Base-by-base conservation (phyloP, 179 eudicot species). In the Silene vulgaris region DNA sequence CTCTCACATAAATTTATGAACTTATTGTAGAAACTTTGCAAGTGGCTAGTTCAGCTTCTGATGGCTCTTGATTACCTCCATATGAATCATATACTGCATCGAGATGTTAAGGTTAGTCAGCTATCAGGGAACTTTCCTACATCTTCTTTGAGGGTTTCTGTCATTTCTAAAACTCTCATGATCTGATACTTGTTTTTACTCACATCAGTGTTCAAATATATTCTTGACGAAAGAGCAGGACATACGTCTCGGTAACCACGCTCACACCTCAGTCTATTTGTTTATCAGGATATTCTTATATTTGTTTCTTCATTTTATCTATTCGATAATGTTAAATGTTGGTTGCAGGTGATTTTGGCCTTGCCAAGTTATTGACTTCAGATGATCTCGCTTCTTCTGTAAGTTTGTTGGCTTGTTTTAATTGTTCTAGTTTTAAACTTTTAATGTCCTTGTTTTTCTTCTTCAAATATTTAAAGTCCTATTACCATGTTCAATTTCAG, bases 311-410 rank as follows among this genome's bases (percentile, higher is more conserved):
- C 32, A 17, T 16, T 73, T 28, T 35, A 63, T 20, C 48, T 37
- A 12, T 69, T 63, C 5, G 57, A 73, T 62, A 56, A 77, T 23
- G 67, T 63, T 1, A 67, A n/a, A 0, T 70, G 64, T 35, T 63
- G 43, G 71, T 71, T 79, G 74, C 89, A 95, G 99, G 99, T 69
- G 99, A 95, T 82, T 95, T 92, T 86, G 99, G 99, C 65, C 93
- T 95, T 59, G 99, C 99, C 54, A 95, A 95, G 80, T 76, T 90
- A 78, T 80, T 95, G 83, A 83, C 87, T 72, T 85, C 96, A 19
- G 93, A 92, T 76, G 99, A 92, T 80, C 96, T 95, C 70, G 88
- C 97, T 74, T 95, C 91, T 67, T 95, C 99, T 73, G 99, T 95
- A 83, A 92, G 57, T 73, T 72, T 66, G 65, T 65, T 11, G 28